A percentile compares a stretch with the other conserved stretches of the same genome.
phyloP scores from a whole-genome alignment of 2,329 filamentous ascomycete species.

The Phialocephala subalpina region DNA sequence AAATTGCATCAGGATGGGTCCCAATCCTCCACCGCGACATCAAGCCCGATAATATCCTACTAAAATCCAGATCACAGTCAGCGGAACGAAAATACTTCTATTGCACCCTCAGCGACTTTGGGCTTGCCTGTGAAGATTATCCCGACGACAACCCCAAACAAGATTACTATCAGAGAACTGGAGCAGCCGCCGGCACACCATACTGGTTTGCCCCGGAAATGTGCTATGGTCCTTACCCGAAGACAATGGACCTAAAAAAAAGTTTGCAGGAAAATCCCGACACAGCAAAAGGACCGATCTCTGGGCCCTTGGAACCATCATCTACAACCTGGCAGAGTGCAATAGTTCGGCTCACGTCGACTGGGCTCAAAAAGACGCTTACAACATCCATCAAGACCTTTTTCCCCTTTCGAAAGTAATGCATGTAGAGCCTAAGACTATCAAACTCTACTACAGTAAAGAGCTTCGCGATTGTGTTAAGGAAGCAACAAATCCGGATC shows the following conservation, averaged over 20 bases:
- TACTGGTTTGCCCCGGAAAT: conserved; percentile 37
- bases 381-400: background rate
- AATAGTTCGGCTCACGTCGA: background rate
- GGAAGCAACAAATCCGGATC: conserved; percentile 15
- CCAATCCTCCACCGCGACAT: conserved; percentile 41
- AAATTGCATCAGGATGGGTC: conserved; percentile 29
- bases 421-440: background rate
- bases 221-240: conserved; percentile 32
- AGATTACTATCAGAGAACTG: conserved; percentile 17
- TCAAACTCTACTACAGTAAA: conserved; percentile 16
- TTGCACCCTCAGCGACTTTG: conserved; percentile 41
- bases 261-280: background rate
- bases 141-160: conserved; percentile 11
- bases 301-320: conserved; percentile 35
- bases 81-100: conserved; percentile 37
- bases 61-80: conserved; percentile 36
- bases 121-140: conserved; percentile 35
- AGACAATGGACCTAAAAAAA: background rate
- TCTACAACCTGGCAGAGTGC: conserved; percentile 33
- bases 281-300: conserved; percentile 36
- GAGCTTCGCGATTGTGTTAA: conserved; percentile 26
- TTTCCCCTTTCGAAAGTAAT: background rate
- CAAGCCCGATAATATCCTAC: conserved; percentile 42
- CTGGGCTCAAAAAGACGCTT: background rate
- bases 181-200: conserved; percentile 24